Evolutionary conservation across 2,329 filamentous ascomycete species (phyloP).

Genomic region (Anisogramma anomala): DNA sequence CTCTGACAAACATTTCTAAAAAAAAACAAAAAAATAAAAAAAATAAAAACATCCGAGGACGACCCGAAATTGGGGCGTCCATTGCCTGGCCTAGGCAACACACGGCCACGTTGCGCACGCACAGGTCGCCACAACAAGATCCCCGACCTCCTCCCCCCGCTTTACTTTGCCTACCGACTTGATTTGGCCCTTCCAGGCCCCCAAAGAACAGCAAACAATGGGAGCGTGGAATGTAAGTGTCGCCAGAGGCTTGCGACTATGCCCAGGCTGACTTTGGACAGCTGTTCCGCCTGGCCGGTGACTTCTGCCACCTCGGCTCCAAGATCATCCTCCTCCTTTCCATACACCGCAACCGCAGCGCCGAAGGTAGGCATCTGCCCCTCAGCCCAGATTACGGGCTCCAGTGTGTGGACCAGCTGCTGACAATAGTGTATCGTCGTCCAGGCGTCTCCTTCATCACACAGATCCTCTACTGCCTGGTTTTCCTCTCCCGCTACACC

Average conservation of each 20-base stretch:
- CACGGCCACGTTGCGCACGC: too few relatives aligned
- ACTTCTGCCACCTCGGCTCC: slow-evolving; percentile 72
- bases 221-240: slow-evolving; percentile 17
- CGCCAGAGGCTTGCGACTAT: background rate
- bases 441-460: slow-evolving; percentile 84
- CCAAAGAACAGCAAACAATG: slow-evolving; percentile 3
- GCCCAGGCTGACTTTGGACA: slow-evolving; percentile 18
- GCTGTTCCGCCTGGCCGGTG: slow-evolving; percentile 67
- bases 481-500: slow-evolving; percentile 79
- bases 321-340: slow-evolving; percentile 86
- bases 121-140: too few relatives aligned
- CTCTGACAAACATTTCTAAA: too few relatives aligned
- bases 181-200: background rate
- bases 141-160: background rate
- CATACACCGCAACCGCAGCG: slow-evolving; percentile 78
- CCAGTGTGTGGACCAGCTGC: slow-evolving; percentile 1
- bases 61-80: too few relatives aligned
- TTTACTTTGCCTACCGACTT: too few relatives aligned
- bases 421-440: slow-evolving; percentile 13
- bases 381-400: too few relatives aligned
- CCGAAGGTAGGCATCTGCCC: too few relatives aligned
- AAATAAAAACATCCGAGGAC: too few relatives aligned
- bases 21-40: background rate
- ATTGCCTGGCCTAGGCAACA: too few relatives aligned
- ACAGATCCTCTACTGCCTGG: slow-evolving; percentile 73